phyloP scores from a whole-genome alignment of 2,329 filamentous ascomycete species.

The Conoideocrella luteorostrata region DNA sequence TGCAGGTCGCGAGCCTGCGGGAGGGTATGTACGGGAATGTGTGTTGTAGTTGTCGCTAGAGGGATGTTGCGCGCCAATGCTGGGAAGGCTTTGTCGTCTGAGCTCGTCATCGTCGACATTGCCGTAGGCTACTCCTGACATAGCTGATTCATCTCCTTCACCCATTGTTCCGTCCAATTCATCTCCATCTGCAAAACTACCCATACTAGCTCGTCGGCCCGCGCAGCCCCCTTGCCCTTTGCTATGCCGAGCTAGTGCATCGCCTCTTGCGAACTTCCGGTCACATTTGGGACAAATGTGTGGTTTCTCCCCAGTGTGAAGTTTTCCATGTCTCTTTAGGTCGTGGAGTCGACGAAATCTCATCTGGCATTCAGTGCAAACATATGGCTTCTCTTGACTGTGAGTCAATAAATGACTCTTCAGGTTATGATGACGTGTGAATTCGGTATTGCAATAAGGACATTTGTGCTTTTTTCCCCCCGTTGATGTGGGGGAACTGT shows the following conservation, averaged over 20 bases:
- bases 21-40: slow-evolving; percentile 75
- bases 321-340: slow-evolving; percentile 89
- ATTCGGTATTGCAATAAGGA: slow-evolving; percentile 92
- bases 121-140: slow-evolving; percentile 52
- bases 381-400: slow-evolving; percentile 95
- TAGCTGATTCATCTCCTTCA: slow-evolving; percentile 49
- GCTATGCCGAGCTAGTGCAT: slow-evolving; percentile 88
- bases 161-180: slow-evolving; percentile 51
- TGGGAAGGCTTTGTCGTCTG: slow-evolving; percentile 64
- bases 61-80: slow-evolving; percentile 67
- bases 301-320: slow-evolving; percentile 92
- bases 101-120: slow-evolving; percentile 55
- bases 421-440: slow-evolving; percentile 93
- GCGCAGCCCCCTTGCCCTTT: slow-evolving; percentile 95
- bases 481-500: slow-evolving; percentile 51
- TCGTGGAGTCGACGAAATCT: slow-evolving; percentile 91
- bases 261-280: slow-evolving; percentile 87
- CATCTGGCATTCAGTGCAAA: slow-evolving; percentile 88
- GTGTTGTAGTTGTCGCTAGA: slow-evolving; percentile 48
- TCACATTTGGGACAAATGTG: slow-evolving; percentile 95
- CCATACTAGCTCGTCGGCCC: slow-evolving; percentile 79
- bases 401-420: slow-evolving; percentile 97
- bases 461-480: slow-evolving; percentile 86
- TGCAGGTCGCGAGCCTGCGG: slow-evolving; percentile 49
- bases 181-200: slow-evolving; percentile 73